Evolutionary conservation across 495 filamentous ascomycete genomes (phyloP), one percentile per base, ranked within the genome.

Genomic region (Penicillium psychrofluorescens): DNA sequence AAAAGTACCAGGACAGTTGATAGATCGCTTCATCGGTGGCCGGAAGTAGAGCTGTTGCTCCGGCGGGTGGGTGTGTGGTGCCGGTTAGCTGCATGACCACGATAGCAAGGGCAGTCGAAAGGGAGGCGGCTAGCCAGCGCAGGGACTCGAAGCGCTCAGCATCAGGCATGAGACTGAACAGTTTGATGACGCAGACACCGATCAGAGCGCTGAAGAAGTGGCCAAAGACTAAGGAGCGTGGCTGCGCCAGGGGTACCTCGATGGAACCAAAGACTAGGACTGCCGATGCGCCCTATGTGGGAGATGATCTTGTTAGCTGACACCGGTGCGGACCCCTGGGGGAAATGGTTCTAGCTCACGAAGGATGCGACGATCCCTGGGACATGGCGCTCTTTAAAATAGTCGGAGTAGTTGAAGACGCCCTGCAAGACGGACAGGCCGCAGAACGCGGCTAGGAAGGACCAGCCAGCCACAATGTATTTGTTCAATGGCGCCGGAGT

Each of bases 61-160:
- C 88, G 0, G 86, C 88, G 2, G 88, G 88, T 7, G 88, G 88
- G 51, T 95, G 84, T 0, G 87, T 73, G 0, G 86, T 90, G 7
- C 79, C 78, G 0, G 86, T 90, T 11, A 86, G 43, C 2, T 76
- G 75, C 88, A 94, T 95, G 13, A 80, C 52, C 0, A 80, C 70
- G 7, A 81, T 83, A 0, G 86, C 71, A 11, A 71, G 47, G 0
- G 81, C 83, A 15, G 81, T 84, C 5, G 81, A 68, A 0, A 92
- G 60, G 1, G 84, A 76, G 9, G 74, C 84, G 1, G 75, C 81
- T 0, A 90, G 61, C 84, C 82, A 90, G 31, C 75, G 70, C 12
- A 86, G 49, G 37, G 81, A 84, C 45, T 74, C 49, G 40, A 60
- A 60, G 7, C 50, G 47, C 7, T 40, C 58, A 31, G 62, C 45